Base-by-base conservation (phyloP, 2,329 filamentous ascomycete species). In the Thyridium curvatum region DNA sequence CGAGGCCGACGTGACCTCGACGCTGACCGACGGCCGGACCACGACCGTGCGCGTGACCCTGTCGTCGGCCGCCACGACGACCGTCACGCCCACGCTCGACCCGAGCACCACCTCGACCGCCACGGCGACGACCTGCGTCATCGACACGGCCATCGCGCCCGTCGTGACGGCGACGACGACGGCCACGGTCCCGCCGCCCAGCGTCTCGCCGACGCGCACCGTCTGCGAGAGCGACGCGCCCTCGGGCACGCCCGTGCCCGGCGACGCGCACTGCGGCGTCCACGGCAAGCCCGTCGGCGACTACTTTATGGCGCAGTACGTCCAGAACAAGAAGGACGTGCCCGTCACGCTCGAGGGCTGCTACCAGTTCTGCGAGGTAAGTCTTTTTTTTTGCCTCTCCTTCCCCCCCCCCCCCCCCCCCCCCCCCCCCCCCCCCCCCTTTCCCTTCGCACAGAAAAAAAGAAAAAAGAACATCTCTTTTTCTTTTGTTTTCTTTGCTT, bases 291-390 rank as follows among this genome's bases (percentile, higher is more conserved):
- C 60, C 1, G 49, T 53, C 3, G 61, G 59, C 8, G 52, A 53
- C 40, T 65, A 55, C 43, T 63, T 66, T 42, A 45, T 68, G 3
- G 62, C 58, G 10, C 56, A 60, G 44, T 68, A 59, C 42, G 52
- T 56, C 33, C 53, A 66, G 46, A 55, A 67, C 40, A 51, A 45
- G 7, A 41, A 42, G 2, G 51, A 46, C 12, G 55, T 59, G 29
- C 47, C 52, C 2, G 57, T 69, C 17, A 63, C 59, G 3, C 50
- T 64, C 8, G 50, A 60, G 41, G 64, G 62, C 3, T 68, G 66
- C 52, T 68, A 56, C 49, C 54, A 65, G 42, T 64, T 66, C 51
- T 69, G 65, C 45, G 45, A 47, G 37, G 65, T 60, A 47, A 56
- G 51, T 49, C 30, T 26, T 10, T 18, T 3, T 16, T 17, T 14